phyloP scores from a whole-genome alignment of 306 rosid genomes.

The Ziziphus jujuba region DNA sequence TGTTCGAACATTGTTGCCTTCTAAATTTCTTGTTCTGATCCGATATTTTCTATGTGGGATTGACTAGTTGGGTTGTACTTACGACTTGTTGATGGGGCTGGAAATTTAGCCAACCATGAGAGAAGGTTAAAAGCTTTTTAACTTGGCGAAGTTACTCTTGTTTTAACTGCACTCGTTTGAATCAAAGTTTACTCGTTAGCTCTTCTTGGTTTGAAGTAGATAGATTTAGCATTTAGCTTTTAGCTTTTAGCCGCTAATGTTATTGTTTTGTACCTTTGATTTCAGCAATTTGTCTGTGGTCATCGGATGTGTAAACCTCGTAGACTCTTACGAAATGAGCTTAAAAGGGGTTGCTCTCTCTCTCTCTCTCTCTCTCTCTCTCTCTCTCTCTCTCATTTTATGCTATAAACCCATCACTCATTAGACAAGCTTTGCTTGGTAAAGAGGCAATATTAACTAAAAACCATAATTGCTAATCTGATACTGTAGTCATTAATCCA shows the following conservation, averaged over 20 bases:
- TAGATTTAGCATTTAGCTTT: too few species aligned
- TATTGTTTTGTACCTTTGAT: not conserved
- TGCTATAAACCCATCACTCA: too few species aligned
- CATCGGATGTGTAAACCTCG: not conserved
- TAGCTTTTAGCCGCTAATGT: not conserved
- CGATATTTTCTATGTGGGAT: not conserved
- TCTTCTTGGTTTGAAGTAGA: not conserved
- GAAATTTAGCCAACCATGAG: slow-evolving; percentile 23
- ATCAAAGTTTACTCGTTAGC: not conserved
- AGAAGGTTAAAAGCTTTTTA: not conserved
- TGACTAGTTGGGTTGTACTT: slow-evolving; percentile 1
- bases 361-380: not conserved
- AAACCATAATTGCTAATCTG: too few species aligned
- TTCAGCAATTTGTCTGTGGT: slow-evolving; percentile 5
- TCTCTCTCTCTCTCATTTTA: too few species aligned
- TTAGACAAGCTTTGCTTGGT: too few species aligned
- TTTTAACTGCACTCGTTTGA: not conserved
- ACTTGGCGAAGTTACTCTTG: not conserved
- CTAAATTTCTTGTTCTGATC: slow-evolving; percentile 4
- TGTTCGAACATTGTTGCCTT: slow-evolving; percentile 26
- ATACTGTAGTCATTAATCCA: too few species aligned
- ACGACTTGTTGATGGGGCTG: not conserved
- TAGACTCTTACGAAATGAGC: not conserved
- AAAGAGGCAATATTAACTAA: too few species aligned
- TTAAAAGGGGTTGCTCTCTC: not conserved